Conservation (phyloP, 2,329 filamentous ascomycete genomes). For the Xylaria sp. region DNA sequence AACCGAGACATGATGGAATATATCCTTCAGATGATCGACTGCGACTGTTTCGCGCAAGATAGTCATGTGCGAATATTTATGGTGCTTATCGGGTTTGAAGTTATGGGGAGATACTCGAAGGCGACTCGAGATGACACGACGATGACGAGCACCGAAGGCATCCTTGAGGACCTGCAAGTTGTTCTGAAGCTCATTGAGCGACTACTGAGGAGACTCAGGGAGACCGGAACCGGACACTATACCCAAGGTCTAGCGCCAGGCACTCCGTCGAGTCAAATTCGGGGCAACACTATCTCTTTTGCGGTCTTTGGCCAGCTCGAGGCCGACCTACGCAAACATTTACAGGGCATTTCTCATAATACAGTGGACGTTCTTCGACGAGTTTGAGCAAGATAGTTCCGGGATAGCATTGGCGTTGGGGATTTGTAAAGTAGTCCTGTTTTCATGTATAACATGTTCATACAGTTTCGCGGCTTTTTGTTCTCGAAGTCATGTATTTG, state of each 20-base stretch:
- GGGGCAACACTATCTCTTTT: conserved; percentile 33
- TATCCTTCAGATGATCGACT: conserved; percentile 38
- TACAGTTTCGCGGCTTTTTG: conserved; percentile 15
- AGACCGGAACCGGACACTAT: conserved; percentile 24
- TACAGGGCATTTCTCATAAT: conserved; percentile 37
- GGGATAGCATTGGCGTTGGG: conserved; percentile 33
- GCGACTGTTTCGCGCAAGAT: conserved; percentile 39
- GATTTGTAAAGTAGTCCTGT: conserved; percentile 33
- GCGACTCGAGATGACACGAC: conserved; percentile 32
- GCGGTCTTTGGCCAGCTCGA: conserved; percentile 41
- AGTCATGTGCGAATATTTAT: conserved; percentile 38
- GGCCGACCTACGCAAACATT: conserved; percentile 36
- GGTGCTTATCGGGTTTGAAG: conserved; percentile 40
- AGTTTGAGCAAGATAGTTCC: conserved; percentile 23
- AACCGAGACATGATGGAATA: conserved; percentile 37
- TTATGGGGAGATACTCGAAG: conserved; percentile 39
- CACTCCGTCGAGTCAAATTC: conserved; percentile 15
- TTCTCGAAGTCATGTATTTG: conserved; percentile 27
- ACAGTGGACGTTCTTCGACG: conserved; percentile 36
- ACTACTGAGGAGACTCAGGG: conserved; percentile 38
- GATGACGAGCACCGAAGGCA: conserved; percentile 33
- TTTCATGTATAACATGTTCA: conserved; percentile 35
- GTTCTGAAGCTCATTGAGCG: conserved; percentile 40
- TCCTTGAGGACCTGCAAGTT: conserved; percentile 39
- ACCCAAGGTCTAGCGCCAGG: conserved; percentile 22